Percentiles rank a stretch among this genome's conserved stretches.
phyloP scores from a whole-genome alignment of 805 yeast species.

The Saturnispora zaruensis region DNA sequence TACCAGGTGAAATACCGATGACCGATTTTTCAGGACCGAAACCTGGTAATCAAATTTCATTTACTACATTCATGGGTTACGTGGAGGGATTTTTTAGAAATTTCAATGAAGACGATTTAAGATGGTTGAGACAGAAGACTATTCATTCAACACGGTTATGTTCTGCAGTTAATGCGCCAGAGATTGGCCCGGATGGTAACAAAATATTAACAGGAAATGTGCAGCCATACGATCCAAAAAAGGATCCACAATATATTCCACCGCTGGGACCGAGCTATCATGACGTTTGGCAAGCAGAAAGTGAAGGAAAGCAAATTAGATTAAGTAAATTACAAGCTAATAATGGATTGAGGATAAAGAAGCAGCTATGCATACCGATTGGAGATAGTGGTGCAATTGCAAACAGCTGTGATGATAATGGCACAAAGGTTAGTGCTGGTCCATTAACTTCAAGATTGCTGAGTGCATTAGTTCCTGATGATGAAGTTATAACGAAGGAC shows the following conservation, averaged over 20 bases:
- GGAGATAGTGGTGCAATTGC: slow-evolving; percentile 36
- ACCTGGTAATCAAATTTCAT: slow-evolving; percentile 86
- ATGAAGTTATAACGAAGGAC: slow-evolving; percentile 13
- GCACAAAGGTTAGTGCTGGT: slow-evolving; percentile 69
- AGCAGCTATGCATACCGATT: slow-evolving; percentile 42
- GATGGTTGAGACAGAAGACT: slow-evolving; percentile 51
- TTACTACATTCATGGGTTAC: slow-evolving; percentile 75
- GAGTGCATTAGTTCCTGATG: slow-evolving; percentile 63
- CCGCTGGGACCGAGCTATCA: slow-evolving; percentile 76
- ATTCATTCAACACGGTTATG: slow-evolving; percentile 4
- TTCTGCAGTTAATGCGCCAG: slow-evolving; percentile 7
- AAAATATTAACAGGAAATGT: slow-evolving; percentile 1
- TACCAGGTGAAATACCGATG: slow-evolving; percentile 87
- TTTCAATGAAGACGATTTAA: slow-evolving; percentile 72
- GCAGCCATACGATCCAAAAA: slow-evolving; percentile 5
- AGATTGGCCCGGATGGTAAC: slow-evolving; percentile 4
- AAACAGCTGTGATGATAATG: slow-evolving; percentile 51
- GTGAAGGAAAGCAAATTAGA: slow-evolving; percentile 27
- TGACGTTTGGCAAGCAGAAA: slow-evolving; percentile 83
- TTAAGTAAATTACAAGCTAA: slow-evolving; percentile 22
- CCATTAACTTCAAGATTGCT: slow-evolving; percentile 79
- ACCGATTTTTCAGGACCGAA: slow-evolving; percentile 77
- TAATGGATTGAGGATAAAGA: slow-evolving; percentile 19
- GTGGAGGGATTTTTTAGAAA: slow-evolving; percentile 79
- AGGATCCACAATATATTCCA: slow-evolving; percentile 66